Evolutionary conservation across 257 asterid species (phyloP).

Genomic region (Gentiana straminea): DNA sequence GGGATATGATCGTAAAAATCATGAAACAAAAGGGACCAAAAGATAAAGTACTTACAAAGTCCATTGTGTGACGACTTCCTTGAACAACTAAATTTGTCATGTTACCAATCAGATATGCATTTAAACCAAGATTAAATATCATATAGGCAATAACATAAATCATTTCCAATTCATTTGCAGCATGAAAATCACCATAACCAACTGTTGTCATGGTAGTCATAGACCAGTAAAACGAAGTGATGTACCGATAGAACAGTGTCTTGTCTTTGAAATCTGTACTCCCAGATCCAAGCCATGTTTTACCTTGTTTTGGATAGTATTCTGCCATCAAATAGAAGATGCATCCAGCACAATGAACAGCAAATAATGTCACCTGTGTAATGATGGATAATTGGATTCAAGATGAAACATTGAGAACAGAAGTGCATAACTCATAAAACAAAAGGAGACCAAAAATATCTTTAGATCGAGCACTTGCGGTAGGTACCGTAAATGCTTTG

Average conservation of each 20-base stretch:
- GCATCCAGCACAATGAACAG: constrained; percentile 85
- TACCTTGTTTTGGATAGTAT: constrained; percentile 54
- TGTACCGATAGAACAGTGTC: constrained; percentile 44
- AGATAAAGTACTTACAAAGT: constrained; percentile 44
- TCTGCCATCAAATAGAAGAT: constrained; percentile 63
- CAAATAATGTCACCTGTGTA: constrained; percentile 58
- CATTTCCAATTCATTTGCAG: constrained; percentile 73
- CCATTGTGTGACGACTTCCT: constrained; percentile 94
- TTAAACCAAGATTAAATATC: constrained; percentile 79
- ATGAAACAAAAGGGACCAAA: not conserved
- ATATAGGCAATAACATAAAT: constrained; percentile 61
- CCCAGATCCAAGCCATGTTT: constrained; percentile 65
- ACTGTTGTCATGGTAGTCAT: constrained; percentile 89
- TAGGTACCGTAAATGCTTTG: too few species aligned
- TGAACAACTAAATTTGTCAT: constrained; percentile 92
- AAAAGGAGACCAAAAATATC: too few species aligned
- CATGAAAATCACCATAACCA: constrained; percentile 91
- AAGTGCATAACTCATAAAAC: too few species aligned
- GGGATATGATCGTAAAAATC: too few species aligned
- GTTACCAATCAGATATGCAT: constrained; percentile 92
- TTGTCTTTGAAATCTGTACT: constrained; percentile 57
- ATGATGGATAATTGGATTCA: not conserved
- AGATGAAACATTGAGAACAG: too few species aligned
- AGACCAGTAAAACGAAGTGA: constrained; percentile 76
- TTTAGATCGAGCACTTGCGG: too few species aligned